phyloP scores from a whole-genome alignment of 345 rosid genomes.

The Ceriops decandra region DNA sequence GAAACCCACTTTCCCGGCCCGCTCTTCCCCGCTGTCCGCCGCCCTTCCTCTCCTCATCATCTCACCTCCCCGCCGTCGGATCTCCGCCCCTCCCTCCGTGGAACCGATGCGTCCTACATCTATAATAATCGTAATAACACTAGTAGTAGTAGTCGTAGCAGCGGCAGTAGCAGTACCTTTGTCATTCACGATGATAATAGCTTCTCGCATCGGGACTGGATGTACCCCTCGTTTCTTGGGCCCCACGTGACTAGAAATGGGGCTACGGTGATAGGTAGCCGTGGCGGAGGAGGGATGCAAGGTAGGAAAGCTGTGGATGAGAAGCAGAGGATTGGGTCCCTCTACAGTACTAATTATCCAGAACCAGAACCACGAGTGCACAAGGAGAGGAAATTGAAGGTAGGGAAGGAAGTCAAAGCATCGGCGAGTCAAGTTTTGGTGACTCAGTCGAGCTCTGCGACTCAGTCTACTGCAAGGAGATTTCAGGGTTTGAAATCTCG shows the following conservation, averaged over 20 bases:
- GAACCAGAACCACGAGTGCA: slow-evolving; percentile 7
- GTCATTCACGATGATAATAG: slow-evolving; percentile 2
- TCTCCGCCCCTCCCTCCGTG: slow-evolving; percentile 36
- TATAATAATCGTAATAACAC: not conserved
- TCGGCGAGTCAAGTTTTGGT: slow-evolving; percentile 29
- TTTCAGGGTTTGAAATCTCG: slow-evolving; percentile 34
- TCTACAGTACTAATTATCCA: slow-evolving; percentile 1
- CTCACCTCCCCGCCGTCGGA: slow-evolving; percentile 19
- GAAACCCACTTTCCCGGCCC: slow-evolving; percentile 57
- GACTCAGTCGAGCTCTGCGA: slow-evolving; percentile 23
- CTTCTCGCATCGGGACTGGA: slow-evolving; percentile 54
- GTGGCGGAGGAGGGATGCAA: slow-evolving; percentile 11
- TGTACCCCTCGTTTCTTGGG: slow-evolving; percentile 60
- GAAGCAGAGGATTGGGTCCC: slow-evolving; percentile 27
- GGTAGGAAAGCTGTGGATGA: slow-evolving; percentile 26
- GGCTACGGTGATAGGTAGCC: slow-evolving; percentile 34
- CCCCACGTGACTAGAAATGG: slow-evolving; percentile 45
- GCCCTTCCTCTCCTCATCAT: slow-evolving; percentile 30
- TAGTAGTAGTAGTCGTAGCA: not conserved
- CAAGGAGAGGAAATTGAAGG: slow-evolving; percentile 16
- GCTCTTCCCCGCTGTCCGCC: slow-evolving; percentile 53
- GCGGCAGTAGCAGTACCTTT: not conserved
- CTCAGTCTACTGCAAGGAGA: slow-evolving; percentile 31
- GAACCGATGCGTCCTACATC: slow-evolving; percentile 13
- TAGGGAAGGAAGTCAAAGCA: slow-evolving; percentile 20